Evolutionary conservation across 345 rosid genomes (phyloP).

Genomic region (Populus davidiana): DNA sequence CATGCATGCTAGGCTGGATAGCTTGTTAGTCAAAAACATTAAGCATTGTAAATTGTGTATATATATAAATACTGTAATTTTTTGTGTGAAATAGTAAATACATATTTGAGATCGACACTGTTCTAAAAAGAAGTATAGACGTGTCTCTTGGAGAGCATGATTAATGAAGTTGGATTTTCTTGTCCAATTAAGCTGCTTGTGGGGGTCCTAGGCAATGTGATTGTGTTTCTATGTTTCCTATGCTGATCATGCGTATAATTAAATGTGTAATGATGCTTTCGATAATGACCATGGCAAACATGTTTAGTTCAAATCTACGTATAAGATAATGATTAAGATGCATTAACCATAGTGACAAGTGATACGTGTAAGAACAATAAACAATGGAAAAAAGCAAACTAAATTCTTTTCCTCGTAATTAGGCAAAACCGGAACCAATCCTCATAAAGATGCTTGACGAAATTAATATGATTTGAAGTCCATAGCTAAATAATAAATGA

Average conservation of each 20-base stretch:
- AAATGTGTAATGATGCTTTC: background rate
- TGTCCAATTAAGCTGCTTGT: background rate
- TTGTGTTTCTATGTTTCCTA: slow-evolving; percentile 37
- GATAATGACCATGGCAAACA: slow-evolving; percentile 36
- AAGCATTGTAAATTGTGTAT: background rate
- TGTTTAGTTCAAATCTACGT: slow-evolving; percentile 21
- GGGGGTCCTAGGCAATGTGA: slow-evolving; percentile 34
- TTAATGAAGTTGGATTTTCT: background rate
- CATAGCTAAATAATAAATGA: no score
- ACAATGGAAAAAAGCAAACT: background rate
- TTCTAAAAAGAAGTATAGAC: background rate
- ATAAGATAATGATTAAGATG: slow-evolving; percentile 36
- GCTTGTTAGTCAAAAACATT: background rate
- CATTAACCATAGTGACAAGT: slow-evolving; percentile 27
- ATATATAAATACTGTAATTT: no score
- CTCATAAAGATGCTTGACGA: background rate
- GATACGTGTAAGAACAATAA: background rate
- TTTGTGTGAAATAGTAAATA: background rate
- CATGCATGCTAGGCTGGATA: background rate
- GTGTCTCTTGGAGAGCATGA: background rate
- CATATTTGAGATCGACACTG: background rate
- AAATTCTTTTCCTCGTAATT: background rate
- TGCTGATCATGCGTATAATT: slow-evolving; percentile 20
- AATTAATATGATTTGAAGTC: no score
- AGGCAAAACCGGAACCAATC: background rate